A percentile compares a stretch with the other conserved stretches of the same genome.
Evolutionary conservation across 495 filamentous ascomycete genomes (phyloP).

Genomic region (Aspergillus carlsbadensis): DNA sequence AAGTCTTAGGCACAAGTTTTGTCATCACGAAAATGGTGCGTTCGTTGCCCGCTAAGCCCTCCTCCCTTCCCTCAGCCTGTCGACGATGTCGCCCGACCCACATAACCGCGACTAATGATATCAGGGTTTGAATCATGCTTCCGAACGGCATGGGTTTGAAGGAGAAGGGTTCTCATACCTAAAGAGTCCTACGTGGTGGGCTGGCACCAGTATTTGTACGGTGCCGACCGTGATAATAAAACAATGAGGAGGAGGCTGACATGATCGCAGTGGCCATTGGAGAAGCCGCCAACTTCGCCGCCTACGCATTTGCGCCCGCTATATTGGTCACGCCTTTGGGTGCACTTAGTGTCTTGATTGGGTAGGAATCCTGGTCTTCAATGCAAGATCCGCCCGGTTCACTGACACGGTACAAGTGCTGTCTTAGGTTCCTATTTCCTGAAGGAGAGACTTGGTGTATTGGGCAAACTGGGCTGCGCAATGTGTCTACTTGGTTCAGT

Average conservation of each 20-base stretch:
- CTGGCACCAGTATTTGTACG: conserved; percentile 83
- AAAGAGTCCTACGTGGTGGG: conserved; percentile 93
- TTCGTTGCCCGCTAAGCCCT: conserved; percentile 19
- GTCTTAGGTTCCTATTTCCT: conserved; percentile 94
- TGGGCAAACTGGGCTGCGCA: conserved; percentile 93
- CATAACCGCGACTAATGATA: conserved; percentile 16
- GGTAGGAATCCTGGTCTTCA: conserved; percentile 42
- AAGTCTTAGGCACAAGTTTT: conserved; percentile 73
- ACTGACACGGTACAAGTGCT: conserved; percentile 53
- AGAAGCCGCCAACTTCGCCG: conserved; percentile 93
- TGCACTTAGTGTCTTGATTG: conserved; percentile 90
- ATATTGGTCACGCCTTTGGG: conserved; percentile 95
- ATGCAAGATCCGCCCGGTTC: background rate
- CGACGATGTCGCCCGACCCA: background rate
- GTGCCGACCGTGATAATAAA: background rate
- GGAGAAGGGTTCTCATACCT: conserved; percentile 95
- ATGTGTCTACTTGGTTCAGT: conserved; percentile 95
- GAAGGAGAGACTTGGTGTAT: conserved; percentile 78
- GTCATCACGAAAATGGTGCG: conserved; percentile 90
- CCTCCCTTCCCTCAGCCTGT: conserved; percentile 7
- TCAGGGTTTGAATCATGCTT: conserved; percentile 86
- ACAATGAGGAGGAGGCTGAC: conserved; percentile 19
- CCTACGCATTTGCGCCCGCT: conserved; percentile 95
- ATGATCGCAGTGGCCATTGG: conserved; percentile 64
- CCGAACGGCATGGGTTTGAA: conserved; percentile 89